These are phyloP conservation scores for Kwoniella mangroviensis DNA, from an alignment of 768 basidiomycete genomes.

Conservation along the genomic window DNA sequence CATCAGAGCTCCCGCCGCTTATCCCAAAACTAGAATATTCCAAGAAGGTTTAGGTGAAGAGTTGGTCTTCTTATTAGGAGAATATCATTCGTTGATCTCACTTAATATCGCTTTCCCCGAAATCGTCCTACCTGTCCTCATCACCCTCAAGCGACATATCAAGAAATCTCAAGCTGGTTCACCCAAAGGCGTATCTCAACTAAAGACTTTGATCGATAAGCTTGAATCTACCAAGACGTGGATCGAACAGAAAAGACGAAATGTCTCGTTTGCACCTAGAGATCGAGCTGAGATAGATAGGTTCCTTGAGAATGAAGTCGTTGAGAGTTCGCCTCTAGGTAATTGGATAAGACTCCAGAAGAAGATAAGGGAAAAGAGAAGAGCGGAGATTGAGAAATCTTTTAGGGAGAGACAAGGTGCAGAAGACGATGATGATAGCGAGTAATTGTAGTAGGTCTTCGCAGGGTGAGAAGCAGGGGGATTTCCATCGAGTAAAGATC, in stretches of 20 bases:
- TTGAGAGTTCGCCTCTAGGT: conserved; percentile 75
- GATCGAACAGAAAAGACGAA: conserved; percentile 73
- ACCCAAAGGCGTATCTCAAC: conserved; percentile 55
- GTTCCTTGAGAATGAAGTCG: conserved; percentile 61
- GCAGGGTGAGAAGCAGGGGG: no score
- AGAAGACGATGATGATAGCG: conserved; percentile 26
- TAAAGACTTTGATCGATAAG: conserved; percentile 82
- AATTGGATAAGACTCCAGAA: conserved; percentile 79
- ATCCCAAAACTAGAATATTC: conserved; percentile 84
- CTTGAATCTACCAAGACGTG: conserved; percentile 81
- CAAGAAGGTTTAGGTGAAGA: conserved; percentile 83
- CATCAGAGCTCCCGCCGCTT: conserved; percentile 85
- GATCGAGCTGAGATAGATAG: conserved; percentile 73
- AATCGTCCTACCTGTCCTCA: conserved; percentile 75
- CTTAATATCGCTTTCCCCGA: conserved; percentile 94
- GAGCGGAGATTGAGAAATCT: conserved; percentile 58
- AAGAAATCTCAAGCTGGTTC: conserved; percentile 62
- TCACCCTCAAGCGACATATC: conserved; percentile 72
- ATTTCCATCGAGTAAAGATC: no score
- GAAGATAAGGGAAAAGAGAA: conserved; percentile 70
- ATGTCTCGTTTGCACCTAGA: conserved; percentile 75
- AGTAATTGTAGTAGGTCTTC: neutral
- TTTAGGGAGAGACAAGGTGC: conserved; percentile 38
- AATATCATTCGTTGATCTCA: conserved; percentile 75
- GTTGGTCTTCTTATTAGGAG: conserved; percentile 73